Conservation (phyloP, 2,329 filamentous ascomycete genomes). For the Aspergillus viridinutans region DNA sequence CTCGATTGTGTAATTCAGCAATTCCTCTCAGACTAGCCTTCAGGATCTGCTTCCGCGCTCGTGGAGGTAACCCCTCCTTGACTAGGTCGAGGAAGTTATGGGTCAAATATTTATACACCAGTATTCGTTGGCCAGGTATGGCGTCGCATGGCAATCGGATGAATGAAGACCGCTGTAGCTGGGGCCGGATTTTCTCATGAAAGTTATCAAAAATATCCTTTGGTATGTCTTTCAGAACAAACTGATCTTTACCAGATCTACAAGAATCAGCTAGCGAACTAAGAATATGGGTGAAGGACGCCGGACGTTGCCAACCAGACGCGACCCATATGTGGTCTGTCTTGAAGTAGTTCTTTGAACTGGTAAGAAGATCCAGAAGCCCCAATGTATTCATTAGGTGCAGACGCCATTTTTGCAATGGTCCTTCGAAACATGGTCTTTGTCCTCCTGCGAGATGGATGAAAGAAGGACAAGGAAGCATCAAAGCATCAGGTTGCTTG, state of each 20-base stretch:
- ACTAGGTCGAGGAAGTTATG: constrained; percentile 42
- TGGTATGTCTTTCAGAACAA: no score
- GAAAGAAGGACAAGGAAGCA: no score
- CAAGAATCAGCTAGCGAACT: not conserved
- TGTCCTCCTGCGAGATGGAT: no score
- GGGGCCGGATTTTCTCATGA: constrained; percentile 20
- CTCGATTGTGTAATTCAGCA: constrained; percentile 29
- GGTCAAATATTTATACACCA: constrained; percentile 44
- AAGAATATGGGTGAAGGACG: constrained; percentile 4
- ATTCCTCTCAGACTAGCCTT: constrained; percentile 39
- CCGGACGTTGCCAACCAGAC: constrained; percentile 31
- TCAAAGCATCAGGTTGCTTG: no score
- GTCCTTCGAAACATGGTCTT: not conserved
- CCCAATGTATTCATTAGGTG: constrained; percentile 7
- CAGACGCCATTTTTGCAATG: not conserved
- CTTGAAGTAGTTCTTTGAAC: constrained; percentile 31
- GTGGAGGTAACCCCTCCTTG: constrained; percentile 37
- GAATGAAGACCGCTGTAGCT: constrained; percentile 31
- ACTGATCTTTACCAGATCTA: constrained; percentile 19
- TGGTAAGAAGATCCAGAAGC: constrained; percentile 25
- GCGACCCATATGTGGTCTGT: constrained; percentile 27
- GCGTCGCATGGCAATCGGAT: constrained; percentile 39
- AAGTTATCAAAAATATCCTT: no score
- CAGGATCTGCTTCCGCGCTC: constrained; percentile 41
- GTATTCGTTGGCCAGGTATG: constrained; percentile 42